Base-by-base conservation (phyloP, 441 rosid genomes). In the Jatropha multifida region DNA sequence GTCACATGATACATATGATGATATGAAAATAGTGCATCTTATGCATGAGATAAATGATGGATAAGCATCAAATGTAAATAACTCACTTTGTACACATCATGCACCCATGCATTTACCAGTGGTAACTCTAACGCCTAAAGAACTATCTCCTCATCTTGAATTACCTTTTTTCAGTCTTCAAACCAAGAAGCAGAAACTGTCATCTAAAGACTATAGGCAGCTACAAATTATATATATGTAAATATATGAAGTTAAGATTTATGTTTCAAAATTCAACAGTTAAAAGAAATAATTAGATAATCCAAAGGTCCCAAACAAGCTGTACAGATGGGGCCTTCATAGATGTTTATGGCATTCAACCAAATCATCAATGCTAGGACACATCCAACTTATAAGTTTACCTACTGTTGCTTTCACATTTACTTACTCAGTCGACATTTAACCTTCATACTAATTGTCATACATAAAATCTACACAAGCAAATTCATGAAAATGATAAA, bases 301-400 rank as follows among this genome's bases (percentile, higher is more conserved):
- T 68, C 40, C 37, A 55, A 67, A 38, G 68, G 32, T 11, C 75
- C 67, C 70, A 75, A 42, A 32, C 60, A 52, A 71, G 64, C 42
- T 49, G 65, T n/a, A n/a, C n/a, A 5, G 23, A 52, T 72, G 68
- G 40, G 37, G 58, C 58, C 68, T 79, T 68, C 9, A 37, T 51
- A 48, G 7, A 23, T 60, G 61, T 38, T 56, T 61, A 68, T 11
- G 63, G 20, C 71, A 44, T 83, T 38, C 59, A 79, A 27, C 71
- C 68, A 68, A 37, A 55, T 72, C 49, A 62, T 73, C 15, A 26
- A 40, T 76, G n/a, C 56, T 55, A 60, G 67, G 54, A 9, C 68
- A 18, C 11, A 10, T 41, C 14, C 49, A 8, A 37, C 13, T 48
- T 48, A 14, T 3, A n/a, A 32, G 18, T 52, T 69, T 23, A 60